Base-by-base conservation (phyloP, 306 rosid species). In the Trifolium pratense region DNA sequence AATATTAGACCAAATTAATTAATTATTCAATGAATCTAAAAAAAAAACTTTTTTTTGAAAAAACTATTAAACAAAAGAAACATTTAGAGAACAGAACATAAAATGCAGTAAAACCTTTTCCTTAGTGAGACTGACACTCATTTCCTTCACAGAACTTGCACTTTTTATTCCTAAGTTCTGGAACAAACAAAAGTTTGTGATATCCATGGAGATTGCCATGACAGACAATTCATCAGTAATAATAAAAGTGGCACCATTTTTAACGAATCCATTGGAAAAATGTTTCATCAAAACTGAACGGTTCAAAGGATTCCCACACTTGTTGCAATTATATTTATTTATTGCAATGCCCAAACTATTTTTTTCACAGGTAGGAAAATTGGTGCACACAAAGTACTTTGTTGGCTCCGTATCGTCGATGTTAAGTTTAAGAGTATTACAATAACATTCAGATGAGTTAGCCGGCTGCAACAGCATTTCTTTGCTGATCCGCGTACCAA, bases 201-300 rank as follows among this genome's bases (percentile, higher is more conserved):
- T 1, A 21, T 21, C n/a, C n/a, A 20, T 55, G 29, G 40, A 43
- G 40, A 16, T 37, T 25, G 68, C 48, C 12, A 73, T 10, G 2
- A 59, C 18, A 15, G 0, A 29, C 13, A 73, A 21, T n/a, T 43
- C 58, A 9, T 59, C 68, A 11, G 58, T 58, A 12, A 76, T 76
- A 14, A 76, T 21, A 57, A 76, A 57, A 58, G 53, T 11, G 0
- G 32, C 18, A 0, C 5, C 20, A 16, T 1, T 14, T 3, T n/a
- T 6, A 1, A 60, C 52, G 46, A 43, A 68, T 15, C 49, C 80
- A 0, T 21, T 3, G 6, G 4, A 1, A 6, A 15, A 25, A 26
- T 7, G 4, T 67, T 45, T 7, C 5, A 42, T 1, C 8, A 2
- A 3, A 45, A 67, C 57, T 3, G 5, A 25, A 7, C 8, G 11